Percentiles rank a stretch among this genome's conserved stretches.
Evolutionary conservation across 140 eudicot genomes (phyloP).

Genomic region (Cichorium intybus): DNA sequence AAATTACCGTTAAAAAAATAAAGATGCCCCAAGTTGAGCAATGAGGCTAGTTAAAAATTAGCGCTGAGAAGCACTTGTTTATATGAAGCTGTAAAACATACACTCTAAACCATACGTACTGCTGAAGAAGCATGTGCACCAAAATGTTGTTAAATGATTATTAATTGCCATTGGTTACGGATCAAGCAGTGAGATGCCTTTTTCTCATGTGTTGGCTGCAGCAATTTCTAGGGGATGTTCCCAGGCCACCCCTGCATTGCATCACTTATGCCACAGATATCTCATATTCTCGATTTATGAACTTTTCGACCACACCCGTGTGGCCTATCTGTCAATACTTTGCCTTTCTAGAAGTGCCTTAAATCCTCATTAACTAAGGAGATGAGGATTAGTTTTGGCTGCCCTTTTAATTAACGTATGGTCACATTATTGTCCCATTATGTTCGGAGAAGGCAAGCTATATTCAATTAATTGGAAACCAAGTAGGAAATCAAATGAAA

Average conservation of each 20-base stretch:
- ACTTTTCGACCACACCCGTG: not conserved
- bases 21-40: not conserved
- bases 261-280: slow-evolving; percentile 5
- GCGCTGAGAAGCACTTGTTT: not conserved
- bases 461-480: not conserved
- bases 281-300: not conserved
- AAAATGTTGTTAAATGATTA: not conserved
- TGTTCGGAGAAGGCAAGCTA: slow-evolving; percentile 1
- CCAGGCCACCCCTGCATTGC: slow-evolving; percentile 1
- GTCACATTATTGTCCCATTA: not conserved
- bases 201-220: slow-evolving; percentile 16
- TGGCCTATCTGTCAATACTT: not conserved
- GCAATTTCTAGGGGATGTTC: slow-evolving; percentile 10
- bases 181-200: slow-evolving; percentile 8
- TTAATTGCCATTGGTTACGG: not conserved
- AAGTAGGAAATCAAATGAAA: not conserved
- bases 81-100: not conserved
- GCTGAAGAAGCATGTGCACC: slow-evolving; percentile 11
- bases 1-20: too few species aligned
- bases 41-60: not conserved
- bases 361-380: not conserved
- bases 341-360: not conserved
- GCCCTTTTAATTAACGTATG: not conserved
- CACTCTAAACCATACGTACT: slow-evolving; percentile 2
- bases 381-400: not conserved